Base-by-base conservation (phyloP, 164 flowering plant genomes). In the Tinospora cordifolia region DNA sequence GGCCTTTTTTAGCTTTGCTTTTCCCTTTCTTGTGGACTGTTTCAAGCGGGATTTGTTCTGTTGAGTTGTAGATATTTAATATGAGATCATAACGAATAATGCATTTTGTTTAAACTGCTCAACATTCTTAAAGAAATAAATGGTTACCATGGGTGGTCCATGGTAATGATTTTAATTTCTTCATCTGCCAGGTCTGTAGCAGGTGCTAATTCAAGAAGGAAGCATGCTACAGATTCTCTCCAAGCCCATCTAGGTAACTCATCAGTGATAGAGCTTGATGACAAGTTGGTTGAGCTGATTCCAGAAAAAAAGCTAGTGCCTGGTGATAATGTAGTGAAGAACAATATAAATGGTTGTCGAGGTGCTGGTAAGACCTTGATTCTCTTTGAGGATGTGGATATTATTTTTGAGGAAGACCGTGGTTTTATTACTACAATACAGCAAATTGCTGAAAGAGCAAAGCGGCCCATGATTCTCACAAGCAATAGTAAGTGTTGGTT, bases 341-440 rank as follows among this genome's bases (percentile, higher is more conserved):
- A 71, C n/a, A 75, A 34, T 27, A 65, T 63, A 69, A 70, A 59
- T 81, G 68, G 64, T 72, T 14, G 58, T 77, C 80, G 65, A 65
- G 75, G 66, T 65, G 80, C 78, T 71, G 76, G 73, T 63, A 92
- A 84, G 77, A 82, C 90, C 62, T 77, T 95, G 70, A 83, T 95
- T 80, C 92, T 95, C 59, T 87, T 95, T 74, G 99, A 95, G 85
- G 99, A 95, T 80, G 96, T 92, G 73, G 99, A 95, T 85, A 82
- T 81, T 44, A 71, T 75, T 76, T 85, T 89, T 73, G 74, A 71
- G 77, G 98, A 92, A 79, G 99, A 95, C 75, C 92, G 88, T 75
- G 99, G 99, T 34, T 84, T 92, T 69, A 74, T 90, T 75, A 70
- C 84, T 68, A 84, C 93, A 24, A 81, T 95, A 66, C 85, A 85